phyloP scores from a whole-genome alignment of 1,139 yeast species.

The Lipomyces yarrowii region DNA sequence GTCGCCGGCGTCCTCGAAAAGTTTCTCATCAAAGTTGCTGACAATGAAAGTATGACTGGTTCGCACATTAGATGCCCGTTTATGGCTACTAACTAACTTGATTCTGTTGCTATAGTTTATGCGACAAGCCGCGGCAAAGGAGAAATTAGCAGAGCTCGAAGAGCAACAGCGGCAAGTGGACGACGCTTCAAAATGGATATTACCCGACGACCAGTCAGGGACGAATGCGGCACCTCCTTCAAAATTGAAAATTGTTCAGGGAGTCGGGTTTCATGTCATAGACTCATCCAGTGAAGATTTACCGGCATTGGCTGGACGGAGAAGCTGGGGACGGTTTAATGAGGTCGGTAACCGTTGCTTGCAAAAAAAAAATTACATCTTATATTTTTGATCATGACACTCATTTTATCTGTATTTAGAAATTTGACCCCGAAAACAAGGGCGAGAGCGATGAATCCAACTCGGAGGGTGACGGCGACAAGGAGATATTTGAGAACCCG shows the following conservation, averaged over 20 bases:
- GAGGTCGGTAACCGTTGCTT: conserved; percentile 11
- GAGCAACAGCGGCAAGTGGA: conserved; percentile 48
- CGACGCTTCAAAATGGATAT: conserved; percentile 66
- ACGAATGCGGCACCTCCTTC: background rate
- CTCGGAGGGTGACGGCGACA: conserved; percentile 18
- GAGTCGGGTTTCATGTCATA: conserved; percentile 36
- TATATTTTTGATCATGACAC: background rate
- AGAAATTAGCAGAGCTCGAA: conserved; percentile 45
- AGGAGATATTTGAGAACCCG: conserved; percentile 32
- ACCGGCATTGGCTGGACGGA: conserved; percentile 27
- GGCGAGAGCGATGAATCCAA: conserved; percentile 11
- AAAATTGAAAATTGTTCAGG: conserved; percentile 10
- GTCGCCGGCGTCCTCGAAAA: conserved; percentile 34
- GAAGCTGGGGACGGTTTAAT: conserved; percentile 36
- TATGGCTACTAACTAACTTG: background rate
- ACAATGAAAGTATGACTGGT: conserved; percentile 59
- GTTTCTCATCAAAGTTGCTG: conserved; percentile 64
- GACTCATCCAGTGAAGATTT: conserved; percentile 25
- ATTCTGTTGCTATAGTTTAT: conserved; percentile 47
- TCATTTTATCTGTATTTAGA: conserved; percentile 5
- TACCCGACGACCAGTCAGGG: conserved; percentile 34
- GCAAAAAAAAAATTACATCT: too few relatives aligned
- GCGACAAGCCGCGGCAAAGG: conserved; percentile 49
- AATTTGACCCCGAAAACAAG: conserved; percentile 11
- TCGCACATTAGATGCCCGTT: background rate